Percentiles rank a stretch among this genome's conserved stretches.
These are phyloP conservation scores for Biscutella laevigata DNA, from an alignment of 441 rosid genomes.

Conservation along the genomic window DNA sequence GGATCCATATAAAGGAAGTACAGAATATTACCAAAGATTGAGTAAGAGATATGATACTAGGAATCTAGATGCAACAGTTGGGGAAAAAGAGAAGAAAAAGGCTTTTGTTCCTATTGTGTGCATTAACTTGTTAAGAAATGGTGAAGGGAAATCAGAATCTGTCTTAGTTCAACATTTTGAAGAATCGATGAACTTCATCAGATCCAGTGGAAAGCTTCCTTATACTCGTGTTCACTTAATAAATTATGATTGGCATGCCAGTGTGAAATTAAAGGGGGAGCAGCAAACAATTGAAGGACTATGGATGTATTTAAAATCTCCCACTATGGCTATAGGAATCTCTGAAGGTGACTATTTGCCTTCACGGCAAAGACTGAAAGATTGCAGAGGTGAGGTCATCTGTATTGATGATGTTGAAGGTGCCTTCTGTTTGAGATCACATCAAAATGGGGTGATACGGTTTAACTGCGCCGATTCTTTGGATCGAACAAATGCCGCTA, in stretches of 20 bases:
- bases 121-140: conserved; percentile 80
- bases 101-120: conserved; percentile 74
- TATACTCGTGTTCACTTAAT: conserved; percentile 52
- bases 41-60: conserved; percentile 81
- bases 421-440: conserved; percentile 89
- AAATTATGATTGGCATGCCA: conserved; percentile 96
- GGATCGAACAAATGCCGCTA: conserved; percentile 97
- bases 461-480: conserved; percentile 96
- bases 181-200: conserved; percentile 64
- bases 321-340: conserved; percentile 64
- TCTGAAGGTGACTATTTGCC: conserved; percentile 91
- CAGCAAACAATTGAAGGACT: conserved; percentile 86
- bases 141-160: conserved; percentile 85
- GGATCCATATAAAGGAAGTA: conserved; percentile 89
- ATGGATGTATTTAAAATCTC: conserved; percentile 71
- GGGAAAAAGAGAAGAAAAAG: conserved; percentile 58
- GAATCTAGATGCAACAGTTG: conserved; percentile 45
- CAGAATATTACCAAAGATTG: conserved; percentile 74
- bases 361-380: conserved; percentile 64
- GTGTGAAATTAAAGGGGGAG: conserved; percentile 70
- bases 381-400: conserved; percentile 85
- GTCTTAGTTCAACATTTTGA: conserved; percentile 89
- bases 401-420: conserved; percentile 64
- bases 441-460: conserved; percentile 91
- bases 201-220: conserved; percentile 67